Conservation (phyloP, 2,329 filamentous ascomycete species). For the Colletotrichum musae region DNA sequence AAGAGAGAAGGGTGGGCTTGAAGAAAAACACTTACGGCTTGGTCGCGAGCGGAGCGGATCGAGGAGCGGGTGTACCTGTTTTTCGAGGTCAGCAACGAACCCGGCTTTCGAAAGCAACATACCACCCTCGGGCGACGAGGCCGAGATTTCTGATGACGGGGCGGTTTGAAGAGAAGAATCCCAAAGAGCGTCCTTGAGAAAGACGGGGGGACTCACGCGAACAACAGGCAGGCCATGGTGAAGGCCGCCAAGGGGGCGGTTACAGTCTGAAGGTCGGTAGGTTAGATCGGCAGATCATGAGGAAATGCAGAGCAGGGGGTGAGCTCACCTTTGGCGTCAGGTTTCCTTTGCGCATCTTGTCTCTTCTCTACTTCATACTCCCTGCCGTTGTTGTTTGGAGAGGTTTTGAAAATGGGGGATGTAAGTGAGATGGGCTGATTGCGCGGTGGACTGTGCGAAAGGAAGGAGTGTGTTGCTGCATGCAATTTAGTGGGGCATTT, state of each 20-base stretch:
- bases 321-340: constrained; percentile 39
- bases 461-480: background rate
- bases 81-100: constrained; percentile 1
- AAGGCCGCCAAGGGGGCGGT: constrained; percentile 67
- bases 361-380: constrained; percentile 3
- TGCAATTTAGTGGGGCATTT: constrained; percentile 16
- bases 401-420: background rate
- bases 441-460: background rate
- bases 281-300: constrained; percentile 2
- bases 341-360: constrained; percentile 40
- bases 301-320: no score
- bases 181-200: no score
- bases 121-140: background rate
- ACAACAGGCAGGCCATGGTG: constrained; percentile 67
- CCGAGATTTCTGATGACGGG: no score
- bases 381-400: background rate
- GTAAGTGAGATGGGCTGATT: constrained; percentile 38
- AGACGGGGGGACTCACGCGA: constrained; percentile 54
- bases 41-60: constrained; percentile 54
- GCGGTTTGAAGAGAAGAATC: background rate
- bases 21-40: constrained; percentile 48
- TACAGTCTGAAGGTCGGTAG: constrained; percentile 52
- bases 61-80: constrained; percentile 58
- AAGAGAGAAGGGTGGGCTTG: background rate
- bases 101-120: background rate